phyloP scores from a whole-genome alignment of 257 asterid genomes.

The Solanum tacnaense region DNA sequence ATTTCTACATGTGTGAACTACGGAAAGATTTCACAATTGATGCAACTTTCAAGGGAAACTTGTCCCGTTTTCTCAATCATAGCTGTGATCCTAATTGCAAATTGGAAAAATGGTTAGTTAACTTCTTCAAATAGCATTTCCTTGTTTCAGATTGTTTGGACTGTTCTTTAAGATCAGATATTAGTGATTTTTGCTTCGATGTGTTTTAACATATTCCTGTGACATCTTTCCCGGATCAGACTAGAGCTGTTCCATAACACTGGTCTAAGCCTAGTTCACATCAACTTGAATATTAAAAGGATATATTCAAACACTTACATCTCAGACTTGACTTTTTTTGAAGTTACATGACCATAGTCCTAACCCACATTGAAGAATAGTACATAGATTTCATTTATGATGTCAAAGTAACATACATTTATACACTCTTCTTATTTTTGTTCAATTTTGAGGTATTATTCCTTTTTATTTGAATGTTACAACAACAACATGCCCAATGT shows the following conservation, averaged over 20 bases:
- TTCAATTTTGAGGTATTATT: background rate
- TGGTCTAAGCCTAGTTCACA: background rate
- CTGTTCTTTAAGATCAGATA: background rate
- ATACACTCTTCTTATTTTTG: background rate
- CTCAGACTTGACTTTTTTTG: background rate
- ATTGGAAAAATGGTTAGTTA: slow-evolving; percentile 83
- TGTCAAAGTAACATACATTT: background rate
- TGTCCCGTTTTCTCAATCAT: slow-evolving; percentile 85
- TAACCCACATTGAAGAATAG: background rate
- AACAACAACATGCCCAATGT: background rate
- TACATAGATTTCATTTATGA: background rate
- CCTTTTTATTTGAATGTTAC: background rate
- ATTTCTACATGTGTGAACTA: slow-evolving; percentile 94
- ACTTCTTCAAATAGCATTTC: slow-evolving; percentile 1
- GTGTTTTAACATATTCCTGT: background rate
- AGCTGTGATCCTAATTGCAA: slow-evolving; percentile 90
- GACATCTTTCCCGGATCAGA: background rate
- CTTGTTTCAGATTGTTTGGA: background rate
- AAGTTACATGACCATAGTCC: background rate
- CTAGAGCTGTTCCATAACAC: background rate
- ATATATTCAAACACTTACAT: background rate
- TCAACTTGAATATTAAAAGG: background rate
- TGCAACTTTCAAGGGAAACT: slow-evolving; percentile 90
- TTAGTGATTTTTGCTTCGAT: background rate
- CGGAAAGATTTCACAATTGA: slow-evolving; percentile 84